These are phyloP conservation scores for Alopecurus myosuroides DNA, from an alignment of 176 grass and related monocot species.

Conservation along the genomic window DNA sequence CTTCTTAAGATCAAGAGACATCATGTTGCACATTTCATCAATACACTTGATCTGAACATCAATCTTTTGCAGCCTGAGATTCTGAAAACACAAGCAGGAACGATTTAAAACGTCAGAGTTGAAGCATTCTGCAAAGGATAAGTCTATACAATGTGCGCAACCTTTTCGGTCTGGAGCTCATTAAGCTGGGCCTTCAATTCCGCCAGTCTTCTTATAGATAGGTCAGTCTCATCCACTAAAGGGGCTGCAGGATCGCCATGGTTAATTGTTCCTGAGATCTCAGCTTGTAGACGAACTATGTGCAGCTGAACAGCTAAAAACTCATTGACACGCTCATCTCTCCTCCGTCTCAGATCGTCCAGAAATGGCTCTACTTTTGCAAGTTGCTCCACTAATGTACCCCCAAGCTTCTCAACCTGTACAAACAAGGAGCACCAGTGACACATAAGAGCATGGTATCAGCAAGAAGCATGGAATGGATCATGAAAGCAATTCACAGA, in stretches of 20 bases:
- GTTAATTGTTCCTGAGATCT: constrained; percentile 67
- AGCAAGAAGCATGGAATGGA: background rate
- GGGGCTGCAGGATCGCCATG: constrained; percentile 32
- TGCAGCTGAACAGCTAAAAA: constrained; percentile 53
- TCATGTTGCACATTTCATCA: constrained; percentile 55
- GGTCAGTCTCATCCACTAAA: constrained; percentile 54
- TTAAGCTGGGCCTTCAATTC: constrained; percentile 61
- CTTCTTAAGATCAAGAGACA: constrained; percentile 73
- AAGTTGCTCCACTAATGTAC: constrained; percentile 69
- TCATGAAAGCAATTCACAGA: constrained; percentile 15
- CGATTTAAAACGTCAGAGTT: constrained; percentile 1
- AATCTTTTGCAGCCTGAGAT: constrained; percentile 66
- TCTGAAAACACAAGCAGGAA: constrained; percentile 46
- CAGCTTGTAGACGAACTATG: constrained; percentile 52
- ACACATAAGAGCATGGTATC: background rate
- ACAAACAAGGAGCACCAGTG: background rate
- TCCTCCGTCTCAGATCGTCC: constrained; percentile 54
- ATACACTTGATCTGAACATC: constrained; percentile 49
- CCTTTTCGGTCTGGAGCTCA: constrained; percentile 80
- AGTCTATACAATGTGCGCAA: constrained; percentile 1
- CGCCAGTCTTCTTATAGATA: constrained; percentile 51
- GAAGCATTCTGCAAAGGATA: background rate
- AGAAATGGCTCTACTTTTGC: constrained; percentile 58
- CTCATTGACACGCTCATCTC: constrained; percentile 60
- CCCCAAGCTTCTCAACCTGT: constrained; percentile 62